Evolutionary conservation across 2,329 filamentous ascomycete genomes (phyloP).

Genomic region (Chrysoporthe austroafricana): DNA sequence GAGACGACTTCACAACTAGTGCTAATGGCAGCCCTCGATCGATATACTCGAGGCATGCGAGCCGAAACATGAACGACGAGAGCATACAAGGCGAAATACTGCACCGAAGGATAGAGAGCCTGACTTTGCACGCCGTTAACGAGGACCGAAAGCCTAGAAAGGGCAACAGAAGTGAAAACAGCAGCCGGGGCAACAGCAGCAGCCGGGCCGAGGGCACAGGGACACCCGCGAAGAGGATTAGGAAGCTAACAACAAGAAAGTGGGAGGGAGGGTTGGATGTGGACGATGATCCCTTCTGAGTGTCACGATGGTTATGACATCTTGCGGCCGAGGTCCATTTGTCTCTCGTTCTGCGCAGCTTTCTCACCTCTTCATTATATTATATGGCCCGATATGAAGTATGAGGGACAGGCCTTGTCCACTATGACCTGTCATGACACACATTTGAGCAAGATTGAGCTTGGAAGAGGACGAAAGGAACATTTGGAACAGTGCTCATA

Average conservation of each 20-base stretch:
- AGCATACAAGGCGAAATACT: conserved; percentile 39
- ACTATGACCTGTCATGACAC: neutral
- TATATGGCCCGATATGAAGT: neutral
- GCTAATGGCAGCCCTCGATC: conserved; percentile 19
- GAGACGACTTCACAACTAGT: conserved; percentile 48
- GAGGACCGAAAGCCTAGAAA: conserved; percentile 19
- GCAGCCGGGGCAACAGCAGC: conserved; percentile 29
- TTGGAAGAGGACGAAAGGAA: neutral
- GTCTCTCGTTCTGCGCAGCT: neutral
- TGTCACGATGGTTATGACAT: neutral
- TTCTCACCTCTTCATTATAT: neutral
- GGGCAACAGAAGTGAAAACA: conserved; percentile 31
- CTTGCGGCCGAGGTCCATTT: neutral
- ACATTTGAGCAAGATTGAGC: neutral
- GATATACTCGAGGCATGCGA: conserved; percentile 3
- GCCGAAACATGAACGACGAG: conserved; percentile 17
- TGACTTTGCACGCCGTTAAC: conserved; percentile 48
- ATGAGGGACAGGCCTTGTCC: neutral
- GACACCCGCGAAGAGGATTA: conserved; percentile 56
- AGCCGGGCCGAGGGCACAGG: conserved; percentile 35
- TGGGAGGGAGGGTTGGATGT: conserved; percentile 50
- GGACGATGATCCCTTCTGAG: conserved; percentile 43
- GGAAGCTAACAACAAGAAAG: conserved; percentile 51
- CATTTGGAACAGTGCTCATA: neutral
- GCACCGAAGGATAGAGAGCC: conserved; percentile 53